Evolutionary conservation across 345 rosid species (phyloP).

Genomic region (Hevea brasiliensis): DNA sequence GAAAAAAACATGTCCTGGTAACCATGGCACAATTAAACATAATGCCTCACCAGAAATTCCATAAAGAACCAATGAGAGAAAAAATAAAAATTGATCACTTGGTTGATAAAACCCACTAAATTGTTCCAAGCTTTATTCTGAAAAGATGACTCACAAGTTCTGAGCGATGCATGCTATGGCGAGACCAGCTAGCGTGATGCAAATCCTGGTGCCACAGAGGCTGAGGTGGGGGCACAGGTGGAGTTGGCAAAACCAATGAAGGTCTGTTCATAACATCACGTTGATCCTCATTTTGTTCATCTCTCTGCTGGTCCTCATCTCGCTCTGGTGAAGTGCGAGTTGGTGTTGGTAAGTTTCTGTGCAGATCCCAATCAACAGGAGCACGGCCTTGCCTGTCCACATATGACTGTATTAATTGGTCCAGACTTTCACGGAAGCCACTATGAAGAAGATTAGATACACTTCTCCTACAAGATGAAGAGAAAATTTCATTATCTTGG

Average conservation of each 20-base stretch:
- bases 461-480: constrained; percentile 65
- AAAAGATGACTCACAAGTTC: constrained; percentile 68
- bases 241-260: constrained; percentile 64
- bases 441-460: constrained; percentile 97
- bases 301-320: constrained; percentile 65
- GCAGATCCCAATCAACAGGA: constrained; percentile 94
- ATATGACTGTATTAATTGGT: constrained; percentile 90
- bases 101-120: background rate
- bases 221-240: constrained; percentile 91
- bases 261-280: constrained; percentile 54
- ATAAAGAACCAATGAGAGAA: constrained; percentile 8
- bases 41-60: constrained; percentile 5
- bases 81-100: background rate
- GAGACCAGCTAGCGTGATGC: constrained; percentile 83
- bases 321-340: constrained; percentile 60
- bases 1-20: background rate
- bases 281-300: constrained; percentile 58
- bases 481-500: constrained; percentile 12
- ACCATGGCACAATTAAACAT: background rate
- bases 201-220: constrained; percentile 94
- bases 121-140: background rate
- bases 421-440: constrained; percentile 98
- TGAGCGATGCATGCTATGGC: constrained; percentile 82
- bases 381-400: constrained; percentile 87
- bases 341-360: constrained; percentile 62